phyloP scores from a whole-genome alignment of 192 early-diverging fungal genomes.

The Blastocladiella britannica region DNA sequence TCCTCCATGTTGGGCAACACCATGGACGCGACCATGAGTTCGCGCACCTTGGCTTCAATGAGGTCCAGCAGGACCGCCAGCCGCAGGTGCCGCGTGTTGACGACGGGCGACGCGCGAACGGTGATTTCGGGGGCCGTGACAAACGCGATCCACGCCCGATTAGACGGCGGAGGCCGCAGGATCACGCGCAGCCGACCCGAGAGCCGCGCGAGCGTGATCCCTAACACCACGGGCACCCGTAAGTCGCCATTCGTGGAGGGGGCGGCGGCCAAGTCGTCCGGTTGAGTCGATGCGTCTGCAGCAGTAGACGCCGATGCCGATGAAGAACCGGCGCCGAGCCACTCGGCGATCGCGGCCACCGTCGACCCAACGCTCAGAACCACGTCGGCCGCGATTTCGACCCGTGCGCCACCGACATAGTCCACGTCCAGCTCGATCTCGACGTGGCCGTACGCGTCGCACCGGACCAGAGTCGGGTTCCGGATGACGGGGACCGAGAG shows the following conservation, averaged over 20 bases:
- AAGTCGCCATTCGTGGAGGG: too few relatives aligned
- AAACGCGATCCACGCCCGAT: conserved; percentile 72
- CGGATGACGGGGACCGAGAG: neutral
- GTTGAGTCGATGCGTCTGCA: too few relatives aligned
- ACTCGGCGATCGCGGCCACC: neutral
- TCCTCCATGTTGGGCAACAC: conserved; percentile 82
- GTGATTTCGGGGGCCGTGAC: conserved; percentile 53
- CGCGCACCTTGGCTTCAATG: conserved; percentile 65
- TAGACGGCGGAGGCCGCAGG: conserved; percentile 58
- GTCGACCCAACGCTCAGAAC: neutral
- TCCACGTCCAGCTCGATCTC: neutral
- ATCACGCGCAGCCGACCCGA: conserved; percentile 50
- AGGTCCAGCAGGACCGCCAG: conserved; percentile 59
- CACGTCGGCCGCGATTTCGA: neutral
- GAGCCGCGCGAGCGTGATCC: conserved; percentile 49
- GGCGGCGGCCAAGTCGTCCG: too few relatives aligned
- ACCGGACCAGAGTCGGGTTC: conserved; percentile 3
- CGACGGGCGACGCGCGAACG: conserved; percentile 51
- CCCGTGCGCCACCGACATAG: neutral
- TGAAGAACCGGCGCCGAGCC: neutral
- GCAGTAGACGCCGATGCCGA: too few relatives aligned
- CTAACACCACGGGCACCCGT: conserved; percentile 52
- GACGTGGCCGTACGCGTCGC: neutral
- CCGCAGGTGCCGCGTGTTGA: conserved; percentile 64
- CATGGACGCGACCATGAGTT: conserved; percentile 51